Percentiles rank a stretch among this genome's conserved stretches.
These are phyloP conservation scores for Hanseniaspora uvarum DNA, from an alignment of 1,139 yeast genomes.

Conservation along the genomic window DNA sequence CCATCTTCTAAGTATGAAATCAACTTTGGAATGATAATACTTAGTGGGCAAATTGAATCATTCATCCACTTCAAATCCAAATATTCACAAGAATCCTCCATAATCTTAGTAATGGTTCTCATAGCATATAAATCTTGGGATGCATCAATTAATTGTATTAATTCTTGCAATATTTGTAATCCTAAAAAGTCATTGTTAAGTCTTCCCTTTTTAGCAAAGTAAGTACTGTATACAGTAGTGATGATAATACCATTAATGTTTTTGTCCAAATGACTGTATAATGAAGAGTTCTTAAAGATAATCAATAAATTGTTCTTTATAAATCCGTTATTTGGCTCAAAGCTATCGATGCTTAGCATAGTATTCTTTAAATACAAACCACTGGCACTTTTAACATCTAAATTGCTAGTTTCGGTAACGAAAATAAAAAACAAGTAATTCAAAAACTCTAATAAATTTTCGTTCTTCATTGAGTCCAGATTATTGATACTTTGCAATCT, in stretches of 20 bases:
- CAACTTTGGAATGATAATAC: constrained; percentile 56
- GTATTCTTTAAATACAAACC: constrained; percentile 77
- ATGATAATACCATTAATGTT: constrained; percentile 87
- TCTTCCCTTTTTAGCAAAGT: constrained; percentile 29
- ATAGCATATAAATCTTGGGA: constrained; percentile 65
- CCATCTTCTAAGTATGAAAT: constrained; percentile 39
- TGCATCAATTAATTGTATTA: constrained; percentile 48
- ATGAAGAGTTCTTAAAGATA: constrained; percentile 49
- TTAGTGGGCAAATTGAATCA: constrained; percentile 44
- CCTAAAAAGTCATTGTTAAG: constrained; percentile 40
- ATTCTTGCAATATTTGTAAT: constrained; percentile 52
- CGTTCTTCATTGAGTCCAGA: constrained; percentile 8
- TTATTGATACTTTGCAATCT: constrained; percentile 10
- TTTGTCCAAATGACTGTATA: constrained; percentile 49
- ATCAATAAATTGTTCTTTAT: constrained; percentile 52
- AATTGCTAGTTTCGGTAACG: constrained; percentile 37
- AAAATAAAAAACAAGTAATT: constrained; percentile 67
- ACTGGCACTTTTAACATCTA: constrained; percentile 58
- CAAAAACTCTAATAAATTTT: constrained; percentile 35
- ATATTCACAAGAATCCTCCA: constrained; percentile 55
- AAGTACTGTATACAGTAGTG: constrained; percentile 63
- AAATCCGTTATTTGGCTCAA: constrained; percentile 31
- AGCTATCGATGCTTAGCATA: constrained; percentile 35
- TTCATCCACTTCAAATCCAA: constrained; percentile 49
- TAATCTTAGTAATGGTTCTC: constrained; percentile 71